Percentiles rank a stretch among this genome's conserved stretches.
phyloP scores from a whole-genome alignment of 257 asterid genomes.

The Nicotiana obtusifolia region DNA sequence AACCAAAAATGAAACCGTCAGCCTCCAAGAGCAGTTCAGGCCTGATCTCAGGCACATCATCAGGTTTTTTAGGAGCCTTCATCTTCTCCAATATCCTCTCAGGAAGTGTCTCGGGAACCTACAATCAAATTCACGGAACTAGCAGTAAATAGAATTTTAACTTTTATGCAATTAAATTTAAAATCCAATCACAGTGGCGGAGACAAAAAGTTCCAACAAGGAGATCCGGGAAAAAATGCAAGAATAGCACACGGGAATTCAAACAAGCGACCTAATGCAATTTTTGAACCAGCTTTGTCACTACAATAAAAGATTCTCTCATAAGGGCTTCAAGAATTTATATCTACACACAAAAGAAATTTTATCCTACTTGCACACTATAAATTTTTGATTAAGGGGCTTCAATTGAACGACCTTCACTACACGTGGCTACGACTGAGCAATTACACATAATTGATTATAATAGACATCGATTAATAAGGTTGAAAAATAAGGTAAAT shows the following conservation, averaged over 20 bases:
- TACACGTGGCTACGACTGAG: background rate
- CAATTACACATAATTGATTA: background rate
- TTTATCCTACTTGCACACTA: background rate
- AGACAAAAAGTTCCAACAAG: no score
- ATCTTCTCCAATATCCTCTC: slow-evolving; percentile 58
- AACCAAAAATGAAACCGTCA: slow-evolving; percentile 85
- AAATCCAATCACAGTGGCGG: background rate
- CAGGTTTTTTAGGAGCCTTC: slow-evolving; percentile 72
- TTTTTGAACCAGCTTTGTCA: background rate
- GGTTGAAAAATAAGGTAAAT: background rate
- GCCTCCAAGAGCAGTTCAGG: slow-evolving; percentile 35
- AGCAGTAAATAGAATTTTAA: background rate
- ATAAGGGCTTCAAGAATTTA: background rate
- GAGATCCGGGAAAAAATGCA: no score
- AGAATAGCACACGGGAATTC: background rate
- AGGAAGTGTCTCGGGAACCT: slow-evolving; percentile 87
- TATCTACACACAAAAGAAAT: background rate
- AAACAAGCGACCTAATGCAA: background rate
- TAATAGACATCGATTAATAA: background rate
- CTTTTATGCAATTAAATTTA: background rate
- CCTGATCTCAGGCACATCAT: slow-evolving; percentile 29
- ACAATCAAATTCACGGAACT: slow-evolving; percentile 13
- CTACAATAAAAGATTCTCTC: background rate
- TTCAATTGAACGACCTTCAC: background rate
- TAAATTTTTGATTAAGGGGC: no score